A percentile compares a stretch with the other conserved stretches of the same genome.
These are phyloP conservation scores for Dalbergia oliveri DNA, from an alignment of 306 rosid genomes.

Conservation along the genomic window DNA sequence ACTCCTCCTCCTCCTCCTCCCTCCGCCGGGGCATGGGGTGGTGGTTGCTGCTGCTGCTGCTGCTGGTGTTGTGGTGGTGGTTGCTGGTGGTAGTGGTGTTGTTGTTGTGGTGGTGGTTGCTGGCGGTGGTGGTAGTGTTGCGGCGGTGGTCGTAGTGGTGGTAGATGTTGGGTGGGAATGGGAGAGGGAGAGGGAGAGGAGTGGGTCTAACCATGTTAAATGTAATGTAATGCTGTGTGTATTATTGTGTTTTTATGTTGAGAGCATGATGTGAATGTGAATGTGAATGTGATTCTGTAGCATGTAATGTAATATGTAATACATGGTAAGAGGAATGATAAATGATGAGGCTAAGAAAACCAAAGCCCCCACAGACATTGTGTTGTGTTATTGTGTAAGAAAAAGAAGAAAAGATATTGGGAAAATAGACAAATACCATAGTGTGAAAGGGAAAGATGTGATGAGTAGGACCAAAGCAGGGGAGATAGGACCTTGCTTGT, in stretches of 20 bases:
- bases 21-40: slow-evolving; percentile 44
- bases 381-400: neutral
- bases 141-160: neutral
- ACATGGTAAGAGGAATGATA: neutral
- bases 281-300: neutral
- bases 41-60: slow-evolving; percentile 1
- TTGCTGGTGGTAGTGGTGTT: neutral
- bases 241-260: neutral
- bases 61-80: neutral
- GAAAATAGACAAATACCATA: neutral
- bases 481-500: neutral
- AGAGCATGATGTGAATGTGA: neutral
- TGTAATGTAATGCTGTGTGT: neutral
- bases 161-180: neutral
- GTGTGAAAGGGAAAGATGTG: neutral
- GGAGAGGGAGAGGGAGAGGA: neutral
- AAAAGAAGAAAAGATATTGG: neutral
- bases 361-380: slow-evolving; percentile 24
- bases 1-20: neutral
- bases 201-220: neutral
- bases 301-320: neutral
- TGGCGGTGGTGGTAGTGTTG: slow-evolving; percentile 11
- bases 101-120: neutral
- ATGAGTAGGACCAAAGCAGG: neutral
- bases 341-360: neutral